These are phyloP conservation scores for Nemania sp. DNA, from an alignment of 2,329 filamentous ascomycete genomes.

Conservation along the genomic window DNA sequence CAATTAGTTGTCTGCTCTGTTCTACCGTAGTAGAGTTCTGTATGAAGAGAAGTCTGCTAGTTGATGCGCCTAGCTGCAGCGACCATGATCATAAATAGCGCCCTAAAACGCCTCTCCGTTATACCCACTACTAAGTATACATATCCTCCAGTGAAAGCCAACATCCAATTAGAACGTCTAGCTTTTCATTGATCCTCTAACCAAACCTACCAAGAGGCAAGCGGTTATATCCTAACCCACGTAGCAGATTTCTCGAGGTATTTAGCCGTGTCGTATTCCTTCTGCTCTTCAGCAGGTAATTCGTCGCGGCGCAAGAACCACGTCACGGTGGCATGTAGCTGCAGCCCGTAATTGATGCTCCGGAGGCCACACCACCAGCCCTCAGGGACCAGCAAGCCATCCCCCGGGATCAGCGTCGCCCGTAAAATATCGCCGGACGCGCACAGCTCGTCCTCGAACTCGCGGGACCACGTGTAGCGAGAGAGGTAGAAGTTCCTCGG, in stretches of 20 bases:
- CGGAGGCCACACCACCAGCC: slow-evolving; percentile 37
- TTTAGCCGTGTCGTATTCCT: neutral
- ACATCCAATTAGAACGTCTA: no score
- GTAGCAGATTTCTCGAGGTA: slow-evolving; percentile 2
- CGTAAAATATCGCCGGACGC: slow-evolving; percentile 22
- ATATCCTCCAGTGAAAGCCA: no score
- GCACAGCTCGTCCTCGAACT: slow-evolving; percentile 29
- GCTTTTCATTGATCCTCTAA: no score
- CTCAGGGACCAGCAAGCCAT: slow-evolving; percentile 34
- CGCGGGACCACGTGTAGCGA: slow-evolving; percentile 25
- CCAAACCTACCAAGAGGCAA: no score
- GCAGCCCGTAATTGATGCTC: slow-evolving; percentile 29
- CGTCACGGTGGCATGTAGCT: slow-evolving; percentile 35
- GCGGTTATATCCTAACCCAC: slow-evolving; percentile 16
- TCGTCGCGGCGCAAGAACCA: slow-evolving; percentile 29
- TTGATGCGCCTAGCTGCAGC: no score
- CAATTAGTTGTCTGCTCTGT: no score
- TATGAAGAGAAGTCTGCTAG: no score
- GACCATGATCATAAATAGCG: no score
- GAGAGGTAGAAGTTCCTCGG: slow-evolving; percentile 5
- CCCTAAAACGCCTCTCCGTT: no score
- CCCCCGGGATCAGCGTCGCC: slow-evolving; percentile 25
- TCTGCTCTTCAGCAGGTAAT: neutral
- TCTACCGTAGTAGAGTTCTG: no score
- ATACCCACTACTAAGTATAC: no score